Conservation (phyloP, 768 basidiomycete genomes). For the Boletus sp. region DNA sequence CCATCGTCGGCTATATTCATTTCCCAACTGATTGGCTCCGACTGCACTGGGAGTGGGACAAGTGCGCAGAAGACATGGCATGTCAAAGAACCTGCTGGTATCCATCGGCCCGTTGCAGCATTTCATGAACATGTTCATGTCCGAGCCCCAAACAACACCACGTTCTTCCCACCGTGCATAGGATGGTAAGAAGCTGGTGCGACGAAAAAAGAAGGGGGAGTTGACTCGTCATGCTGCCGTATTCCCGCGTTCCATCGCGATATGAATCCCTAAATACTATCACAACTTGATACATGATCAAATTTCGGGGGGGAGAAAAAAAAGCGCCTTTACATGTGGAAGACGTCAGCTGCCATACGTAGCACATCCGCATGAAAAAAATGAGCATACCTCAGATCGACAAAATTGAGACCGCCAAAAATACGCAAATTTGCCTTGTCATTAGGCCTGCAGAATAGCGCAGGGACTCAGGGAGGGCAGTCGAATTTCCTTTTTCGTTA, state of each 20-base stretch:
- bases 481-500: not conserved
- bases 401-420: too few species aligned
- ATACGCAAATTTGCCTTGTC: not conserved
- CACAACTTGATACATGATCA: slow-evolving; percentile 6
- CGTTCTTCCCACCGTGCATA: not conserved
- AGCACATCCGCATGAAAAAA: slow-evolving; percentile 5
- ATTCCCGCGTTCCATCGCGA: not conserved
- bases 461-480: not conserved
- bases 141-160: not conserved
- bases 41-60: not conserved
- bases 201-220: not conserved
- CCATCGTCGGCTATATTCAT: not conserved
- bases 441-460: not conserved
- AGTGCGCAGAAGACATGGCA: not conserved
- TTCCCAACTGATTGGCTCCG: not conserved
- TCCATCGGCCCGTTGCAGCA: not conserved
- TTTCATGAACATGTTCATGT: slow-evolving; percentile 3
- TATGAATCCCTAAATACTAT: slow-evolving; percentile 9
- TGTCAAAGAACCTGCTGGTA: not conserved
- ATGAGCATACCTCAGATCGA: not conserved
- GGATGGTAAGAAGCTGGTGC: not conserved
- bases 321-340: slow-evolving; percentile 3
- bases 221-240: slow-evolving; percentile 10
- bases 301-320: slow-evolving; percentile 14
- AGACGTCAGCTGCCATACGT: slow-evolving; percentile 11